Evolutionary conservation across 2,329 filamentous ascomycete genomes (phyloP).

Genomic region (Penicillium sp.): DNA sequence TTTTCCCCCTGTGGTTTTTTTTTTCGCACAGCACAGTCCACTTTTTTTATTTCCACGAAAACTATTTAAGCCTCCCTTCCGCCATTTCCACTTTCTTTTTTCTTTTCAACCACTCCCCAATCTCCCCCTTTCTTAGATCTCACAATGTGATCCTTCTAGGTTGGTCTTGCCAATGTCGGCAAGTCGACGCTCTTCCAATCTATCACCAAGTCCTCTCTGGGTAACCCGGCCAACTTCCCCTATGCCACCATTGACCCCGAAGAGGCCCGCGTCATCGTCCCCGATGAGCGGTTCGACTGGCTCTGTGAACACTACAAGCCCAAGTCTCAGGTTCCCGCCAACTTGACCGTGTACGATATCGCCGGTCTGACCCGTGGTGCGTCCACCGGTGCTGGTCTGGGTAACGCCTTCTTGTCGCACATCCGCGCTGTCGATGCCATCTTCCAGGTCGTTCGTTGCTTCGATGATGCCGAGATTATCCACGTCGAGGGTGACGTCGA

Average conservation of each 20-base stretch:
- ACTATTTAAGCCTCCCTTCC: conserved; percentile 24
- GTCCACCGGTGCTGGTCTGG: conserved; percentile 94
- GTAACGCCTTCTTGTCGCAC: conserved; percentile 97
- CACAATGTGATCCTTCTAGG: conserved; percentile 54
- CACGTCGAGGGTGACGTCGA: conserved; percentile 99
- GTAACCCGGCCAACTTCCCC: conserved; percentile 99
- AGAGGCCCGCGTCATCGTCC: conserved; percentile 95
- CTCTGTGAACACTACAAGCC: conserved; percentile 95
- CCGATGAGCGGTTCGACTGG: conserved; percentile 96
- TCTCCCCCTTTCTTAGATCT: conserved; percentile 10
- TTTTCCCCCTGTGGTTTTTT: conserved; percentile 25
- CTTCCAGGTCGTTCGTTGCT: conserved; percentile 94
- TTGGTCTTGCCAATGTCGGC: conserved; percentile 97
- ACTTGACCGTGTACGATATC: conserved; percentile 98
- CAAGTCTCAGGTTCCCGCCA: conserved; percentile 94
- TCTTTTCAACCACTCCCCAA: conserved; percentile 3
- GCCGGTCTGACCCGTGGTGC: conserved; percentile 94
- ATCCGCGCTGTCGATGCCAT: conserved; percentile 98
- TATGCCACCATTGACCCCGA: conserved; percentile 99
- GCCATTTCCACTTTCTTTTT: conserved; percentile 13
- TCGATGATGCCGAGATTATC: conserved; percentile 99
- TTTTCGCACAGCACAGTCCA: conserved; percentile 29
- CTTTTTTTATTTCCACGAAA: conserved; percentile 29
- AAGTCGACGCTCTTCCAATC: conserved; percentile 99
- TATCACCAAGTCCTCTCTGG: conserved; percentile 95